Conservation (phyloP, 1,139 yeast species). For the Oligophagozyma castellii region DNA sequence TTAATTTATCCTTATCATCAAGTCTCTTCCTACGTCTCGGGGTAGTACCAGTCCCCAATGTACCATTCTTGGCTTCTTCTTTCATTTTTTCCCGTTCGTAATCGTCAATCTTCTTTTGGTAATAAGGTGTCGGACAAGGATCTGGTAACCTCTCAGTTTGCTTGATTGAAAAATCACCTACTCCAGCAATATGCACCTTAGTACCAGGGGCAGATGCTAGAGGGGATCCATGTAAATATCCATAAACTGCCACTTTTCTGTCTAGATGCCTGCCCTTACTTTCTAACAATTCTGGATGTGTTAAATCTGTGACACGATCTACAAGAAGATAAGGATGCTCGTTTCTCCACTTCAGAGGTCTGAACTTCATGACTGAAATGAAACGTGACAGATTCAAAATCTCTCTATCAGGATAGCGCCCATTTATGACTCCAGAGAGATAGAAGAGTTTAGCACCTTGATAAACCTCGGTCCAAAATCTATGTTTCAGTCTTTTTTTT, state of each 20-base stretch:
- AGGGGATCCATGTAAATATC: conserved; percentile 91
- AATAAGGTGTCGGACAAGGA: conserved; percentile 97
- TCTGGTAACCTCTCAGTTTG: conserved; percentile 85
- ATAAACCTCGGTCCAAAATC: conserved; percentile 98
- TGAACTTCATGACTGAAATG: conserved; percentile 91
- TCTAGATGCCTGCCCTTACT: conserved; percentile 65
- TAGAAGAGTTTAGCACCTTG: conserved; percentile 96
- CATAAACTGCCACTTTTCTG: conserved; percentile 82
- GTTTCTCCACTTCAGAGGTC: conserved; percentile 97
- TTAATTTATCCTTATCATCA: conserved; percentile 86
- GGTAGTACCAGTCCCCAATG: conserved; percentile 34
- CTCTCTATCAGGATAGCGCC: conserved; percentile 96
- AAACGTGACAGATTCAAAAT: conserved; percentile 83
- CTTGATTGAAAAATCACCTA: conserved; percentile 72
- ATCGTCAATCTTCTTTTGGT: conserved; percentile 74
- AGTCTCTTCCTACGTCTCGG: conserved; percentile 74
- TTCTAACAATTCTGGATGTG: conserved; percentile 77
- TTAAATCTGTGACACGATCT: conserved; percentile 88
- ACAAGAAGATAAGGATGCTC: conserved; percentile 92
- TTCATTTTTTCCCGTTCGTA: conserved; percentile 46
- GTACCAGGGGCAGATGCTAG: conserved; percentile 52
- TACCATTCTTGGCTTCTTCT: conserved; percentile 36
- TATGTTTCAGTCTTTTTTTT: conserved; percentile 79
- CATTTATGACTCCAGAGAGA: conserved; percentile 89
- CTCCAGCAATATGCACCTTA: conserved; percentile 86